Evolutionary conservation across 148 eudicot genomes (phyloP).

Genomic region (Spergularia bocconei): DNA sequence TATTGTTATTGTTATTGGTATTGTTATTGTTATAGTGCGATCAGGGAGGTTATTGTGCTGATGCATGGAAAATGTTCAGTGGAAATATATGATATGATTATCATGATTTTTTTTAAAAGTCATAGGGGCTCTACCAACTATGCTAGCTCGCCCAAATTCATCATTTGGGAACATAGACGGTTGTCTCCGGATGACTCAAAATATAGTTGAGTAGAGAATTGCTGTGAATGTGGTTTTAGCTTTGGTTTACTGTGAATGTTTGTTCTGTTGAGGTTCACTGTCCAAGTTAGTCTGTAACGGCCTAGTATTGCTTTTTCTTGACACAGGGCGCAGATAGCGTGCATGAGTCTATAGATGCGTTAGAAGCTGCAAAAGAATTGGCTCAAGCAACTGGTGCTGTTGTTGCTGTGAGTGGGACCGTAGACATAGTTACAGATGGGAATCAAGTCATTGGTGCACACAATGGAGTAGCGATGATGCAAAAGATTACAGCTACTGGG

Average conservation of each 20-base stretch:
- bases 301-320: background rate
- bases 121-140: background rate
- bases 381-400: constrained; percentile 53
- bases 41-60: no score
- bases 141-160: no score
- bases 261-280: background rate
- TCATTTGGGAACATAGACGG: no score
- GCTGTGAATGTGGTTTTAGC: background rate
- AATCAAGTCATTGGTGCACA: constrained; percentile 48
- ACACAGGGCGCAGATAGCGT: constrained; percentile 72
- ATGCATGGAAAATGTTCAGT: no score
- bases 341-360: constrained; percentile 68
- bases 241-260: background rate
- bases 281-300: background rate
- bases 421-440: constrained; percentile 78
- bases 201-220: background rate
- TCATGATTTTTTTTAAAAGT: background rate
- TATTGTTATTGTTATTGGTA: no score
- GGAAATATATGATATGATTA: no score
- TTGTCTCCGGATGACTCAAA: no score
- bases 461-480: constrained; percentile 82
- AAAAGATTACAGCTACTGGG: constrained; percentile 78
- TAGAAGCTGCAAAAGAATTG: constrained; percentile 79
- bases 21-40: no score
- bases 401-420: constrained; percentile 84